Evolutionary conservation across 257 asterid species (phyloP).

Genomic region (Plantago ovata): DNA sequence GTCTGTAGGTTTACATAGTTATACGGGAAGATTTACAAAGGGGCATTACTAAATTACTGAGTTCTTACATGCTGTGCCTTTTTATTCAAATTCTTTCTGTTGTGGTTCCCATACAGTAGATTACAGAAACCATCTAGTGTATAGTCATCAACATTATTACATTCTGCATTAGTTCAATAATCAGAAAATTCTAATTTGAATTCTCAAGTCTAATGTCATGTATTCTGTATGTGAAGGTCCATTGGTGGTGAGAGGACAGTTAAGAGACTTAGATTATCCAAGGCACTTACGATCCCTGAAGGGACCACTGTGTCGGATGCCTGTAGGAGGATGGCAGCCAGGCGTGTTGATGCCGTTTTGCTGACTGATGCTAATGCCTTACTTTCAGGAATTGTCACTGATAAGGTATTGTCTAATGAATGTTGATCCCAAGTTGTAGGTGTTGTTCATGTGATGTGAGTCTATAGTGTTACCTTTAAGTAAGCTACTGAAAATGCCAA

Average conservation of each 20-base stretch:
- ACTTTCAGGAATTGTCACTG: constrained; percentile 97
- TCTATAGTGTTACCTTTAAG: no score
- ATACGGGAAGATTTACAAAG: no score
- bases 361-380: constrained; percentile 86
- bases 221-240: constrained; percentile 34
- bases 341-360: constrained; percentile 89
- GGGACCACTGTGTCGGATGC: constrained; percentile 92
- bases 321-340: constrained; percentile 88
- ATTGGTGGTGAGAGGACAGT: constrained; percentile 85
- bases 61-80: neutral
- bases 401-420: constrained; percentile 44
- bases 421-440: constrained; percentile 1
- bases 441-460: no score
- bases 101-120: constrained; percentile 1
- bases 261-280: constrained; percentile 82
- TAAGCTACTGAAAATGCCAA: constrained; percentile 14
- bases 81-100: neutral
- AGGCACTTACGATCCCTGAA: constrained; percentile 94
- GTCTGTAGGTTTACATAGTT: no score
- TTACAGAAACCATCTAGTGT: neutral
- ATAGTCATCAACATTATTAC: neutral
- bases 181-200: constrained; percentile 1
- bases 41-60: neutral
- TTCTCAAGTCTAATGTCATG: constrained; percentile 4
- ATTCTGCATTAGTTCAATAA: constrained; percentile 3